Evolutionary conservation across 176 grass and related monocot species (phyloP), one percentile per base, ranked within the genome.

Genomic region (Cocos nucifera): DNA sequence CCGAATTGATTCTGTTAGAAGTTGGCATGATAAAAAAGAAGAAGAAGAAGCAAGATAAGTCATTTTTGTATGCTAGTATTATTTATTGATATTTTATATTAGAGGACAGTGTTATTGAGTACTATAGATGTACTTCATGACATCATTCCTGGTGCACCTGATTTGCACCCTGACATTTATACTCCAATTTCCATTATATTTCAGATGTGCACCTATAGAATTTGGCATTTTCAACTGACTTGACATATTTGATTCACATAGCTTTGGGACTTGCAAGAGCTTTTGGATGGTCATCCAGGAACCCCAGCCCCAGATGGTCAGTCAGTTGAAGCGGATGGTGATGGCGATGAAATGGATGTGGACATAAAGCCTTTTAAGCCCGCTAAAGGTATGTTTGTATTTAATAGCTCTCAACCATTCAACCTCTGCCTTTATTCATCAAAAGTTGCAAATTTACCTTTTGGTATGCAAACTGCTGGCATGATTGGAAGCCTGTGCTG

Each of bases 261-360:
- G 84, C 67, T 97, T 2, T 97, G 93, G 93, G 76, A 91, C 72
- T 76, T 97, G 69, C 66, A 92, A 80, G 93, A 98, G 56, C 81
- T 92, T 44, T 51, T 98, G 69, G 83, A 54, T 56, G 69, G 68
- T 51, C 72, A 63, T 27, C 84, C 68, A 28, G 25, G 53, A 60
- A 67, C 61, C 30, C 50, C 74, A 60, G 70, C 57, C 25, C 50
- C 74, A 49, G 75, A 67, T n/a, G 17, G 21, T 39, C 74, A 73
- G 28, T 22, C 49, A 3, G 39, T 49, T 69, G 63, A 80, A 65
- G 32, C 72, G 15, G 83, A 81, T 59, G 69, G 70, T 8, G 81
- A 96, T 5, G 80, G 92, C 1, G 93, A 60, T 15, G 59, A 56
- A 5, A 98, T 98, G 93, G 93, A 98, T 73, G 71, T 88, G 17